Base-by-base conservation (phyloP, 108 stramenopile genomes). In the Skeletonema costatum region DNA sequence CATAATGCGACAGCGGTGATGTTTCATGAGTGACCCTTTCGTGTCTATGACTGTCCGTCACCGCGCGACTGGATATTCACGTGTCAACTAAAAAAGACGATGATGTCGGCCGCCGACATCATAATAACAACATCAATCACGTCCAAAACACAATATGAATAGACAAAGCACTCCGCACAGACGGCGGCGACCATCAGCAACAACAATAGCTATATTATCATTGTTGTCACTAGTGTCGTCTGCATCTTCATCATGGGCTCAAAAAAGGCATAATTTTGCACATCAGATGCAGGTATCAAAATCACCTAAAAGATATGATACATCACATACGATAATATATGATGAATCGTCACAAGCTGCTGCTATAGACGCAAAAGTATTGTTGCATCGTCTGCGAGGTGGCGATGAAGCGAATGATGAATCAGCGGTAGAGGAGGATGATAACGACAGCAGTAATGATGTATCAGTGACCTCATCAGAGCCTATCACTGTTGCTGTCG, bases 371-470 rank as follows among this genome's bases (percentile, higher is more conserved):
- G 16, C 14, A n/a, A 1, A 3, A 16, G 44, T n/a, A n/a, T 16
- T 50, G 31, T 19, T 73, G 30, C 30, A 51, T 19, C 31, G 64
- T 17, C 17, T 73, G 44, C 65, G 72, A 73, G 63, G 72, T 36
- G 72, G 72, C 1, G 63, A 46, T 73, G 72, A 12, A 53, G 14
- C 35, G 4, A 33, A 17, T 32, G 68, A 64, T 32, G 30, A 64
- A 31, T 21, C 46, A 3, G 19, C 46, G 0, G 44, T 17, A 4
- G 72, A 64, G 32, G 35, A 11, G 2, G 56, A 38, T 25, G 60
- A 39, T 39, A 7, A 35, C 1, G 21, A 46, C 1, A 39, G 12
- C 30, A 53, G 41, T 29, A 30, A 17, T 53, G 68, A 50, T 31
- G 42, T 50, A 30, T 16, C 68, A 25, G 46, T 3, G 14, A 46